Evolutionary conservation across 2,329 filamentous ascomycete genomes (phyloP), one percentile per base, ranked within the genome.

Genomic region (Blumeria hordei): DNA sequence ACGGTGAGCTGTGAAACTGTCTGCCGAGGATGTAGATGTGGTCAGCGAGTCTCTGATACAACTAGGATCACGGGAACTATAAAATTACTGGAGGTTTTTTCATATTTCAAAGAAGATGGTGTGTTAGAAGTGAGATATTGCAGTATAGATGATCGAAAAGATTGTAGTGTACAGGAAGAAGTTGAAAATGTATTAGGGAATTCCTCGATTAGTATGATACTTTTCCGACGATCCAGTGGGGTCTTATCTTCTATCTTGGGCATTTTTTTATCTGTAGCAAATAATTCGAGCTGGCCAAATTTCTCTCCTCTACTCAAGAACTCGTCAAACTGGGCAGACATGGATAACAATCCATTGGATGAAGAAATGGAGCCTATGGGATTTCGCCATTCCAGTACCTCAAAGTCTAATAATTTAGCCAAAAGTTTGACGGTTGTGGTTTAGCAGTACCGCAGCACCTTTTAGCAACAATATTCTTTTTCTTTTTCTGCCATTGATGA

Each of bases 401-500:
- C 78, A 57, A 83, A 81, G 1, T 75, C 76, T 70, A 96, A 71
- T n/a, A 83, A 78, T 59, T 78, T 78, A 4, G 88, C 83, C 37
- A 98, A 74, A 21, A 94, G n/a, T 10, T 77, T 76, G 54, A 96
- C 64, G 0, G 90, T 94, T 0, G 87, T 88, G 0, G 92, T 96
- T 98, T 98, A 34, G 87, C 92, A 36, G 85, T 85, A 18, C 92
- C 92, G 92, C 88, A 36, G 88, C 80, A 10, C 92, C 92, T 67
- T 93, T 94, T 45, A 98, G 72, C 33, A 98, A 73, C 56, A 95
- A 74, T 56, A 95, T 65, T 57, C 84, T 77, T 71, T 94, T 80
- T 57, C 76, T 72, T 66, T 76, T 68, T 39, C 72, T 71, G 14
- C 85, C 84, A 32, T 68, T 67, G 58, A 87, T 75, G 16, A 87